phyloP scores from a whole-genome alignment of 2,329 filamentous ascomycete species.

The Hypoxylon sp. region DNA sequence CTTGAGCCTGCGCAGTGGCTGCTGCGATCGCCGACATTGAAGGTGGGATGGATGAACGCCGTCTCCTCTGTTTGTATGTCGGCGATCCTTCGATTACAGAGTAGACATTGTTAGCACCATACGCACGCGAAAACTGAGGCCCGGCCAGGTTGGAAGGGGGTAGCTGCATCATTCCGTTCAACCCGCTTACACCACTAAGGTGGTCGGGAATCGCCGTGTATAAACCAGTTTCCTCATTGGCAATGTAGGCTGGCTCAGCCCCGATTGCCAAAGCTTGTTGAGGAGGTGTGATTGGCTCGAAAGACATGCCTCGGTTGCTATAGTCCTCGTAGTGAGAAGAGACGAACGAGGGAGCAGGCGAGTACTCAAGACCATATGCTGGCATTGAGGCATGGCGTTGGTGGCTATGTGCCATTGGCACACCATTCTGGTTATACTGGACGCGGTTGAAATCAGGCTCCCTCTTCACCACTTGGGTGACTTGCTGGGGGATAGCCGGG shows the following conservation, averaged over 20 bases:
- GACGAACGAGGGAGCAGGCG: constrained; percentile 95
- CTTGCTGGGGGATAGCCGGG: constrained; percentile 76
- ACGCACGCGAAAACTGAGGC: constrained; percentile 83
- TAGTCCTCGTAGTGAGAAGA: constrained; percentile 99
- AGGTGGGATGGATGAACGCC: constrained; percentile 92
- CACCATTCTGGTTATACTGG: constrained; percentile 93
- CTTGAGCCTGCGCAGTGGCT: constrained; percentile 70
- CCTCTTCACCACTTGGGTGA: constrained; percentile 80
- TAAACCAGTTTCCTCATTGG: constrained; percentile 95
- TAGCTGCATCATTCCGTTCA: constrained; percentile 92
- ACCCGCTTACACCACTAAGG: constrained; percentile 76
- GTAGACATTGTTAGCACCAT: constrained; percentile 84
- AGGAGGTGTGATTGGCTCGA: constrained; percentile 95
- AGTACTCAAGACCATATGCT: constrained; percentile 94
- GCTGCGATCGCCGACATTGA: constrained; percentile 78
- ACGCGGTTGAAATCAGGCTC: constrained; percentile 87
- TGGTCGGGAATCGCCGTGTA: constrained; percentile 96
- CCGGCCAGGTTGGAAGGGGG: constrained; percentile 87
- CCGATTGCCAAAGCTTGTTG: constrained; percentile 88
- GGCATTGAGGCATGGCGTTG: constrained; percentile 99
- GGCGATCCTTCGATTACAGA: constrained; percentile 97
- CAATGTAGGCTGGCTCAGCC: constrained; percentile 94
- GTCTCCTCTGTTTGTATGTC: constrained; percentile 96
- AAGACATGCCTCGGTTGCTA: constrained; percentile 95
- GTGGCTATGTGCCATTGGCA: constrained; percentile 85